These are phyloP conservation scores for Yamadazyma songkhlaensis DNA, from an alignment of 1,139 yeast genomes.

Conservation along the genomic window DNA sequence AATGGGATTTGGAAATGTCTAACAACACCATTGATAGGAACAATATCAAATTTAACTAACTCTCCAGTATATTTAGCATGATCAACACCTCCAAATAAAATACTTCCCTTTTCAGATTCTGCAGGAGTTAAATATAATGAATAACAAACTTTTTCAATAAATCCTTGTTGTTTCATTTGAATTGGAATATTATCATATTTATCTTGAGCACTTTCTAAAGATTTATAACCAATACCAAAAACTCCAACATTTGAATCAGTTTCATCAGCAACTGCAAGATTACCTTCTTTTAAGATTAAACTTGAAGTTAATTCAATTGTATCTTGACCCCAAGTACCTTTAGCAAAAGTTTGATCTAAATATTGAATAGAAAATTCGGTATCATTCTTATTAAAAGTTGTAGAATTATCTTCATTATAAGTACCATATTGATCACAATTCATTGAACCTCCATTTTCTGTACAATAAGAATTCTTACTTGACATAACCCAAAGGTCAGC, in stretches of 20 bases:
- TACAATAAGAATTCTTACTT: constrained; percentile 21
- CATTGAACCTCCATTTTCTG: constrained; percentile 14
- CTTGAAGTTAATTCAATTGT: constrained; percentile 25
- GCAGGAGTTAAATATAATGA: constrained; percentile 50
- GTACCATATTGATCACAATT: constrained; percentile 46
- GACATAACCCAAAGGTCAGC: constrained; percentile 62
- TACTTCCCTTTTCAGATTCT: constrained; percentile 40
- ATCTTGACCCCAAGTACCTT: constrained; percentile 59
- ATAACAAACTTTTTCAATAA: constrained; percentile 47
- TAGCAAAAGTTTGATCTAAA: constrained; percentile 30
- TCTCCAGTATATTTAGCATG: constrained; percentile 49
- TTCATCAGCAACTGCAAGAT: constrained; percentile 55
- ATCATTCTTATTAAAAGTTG: constrained; percentile 43
- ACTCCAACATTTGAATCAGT: constrained; percentile 57
- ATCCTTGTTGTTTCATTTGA: constrained; percentile 49
- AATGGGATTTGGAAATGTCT: constrained; percentile 22
- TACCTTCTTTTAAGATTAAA: constrained; percentile 34
- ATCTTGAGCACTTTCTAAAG: constrained; percentile 14
- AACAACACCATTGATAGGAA: constrained; percentile 16
- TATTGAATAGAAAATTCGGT: constrained; percentile 34
- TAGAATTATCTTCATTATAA: constrained; percentile 45
- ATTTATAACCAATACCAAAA: constrained; percentile 53
- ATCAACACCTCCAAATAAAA: constrained; percentile 61
- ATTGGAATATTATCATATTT: constrained; percentile 35
- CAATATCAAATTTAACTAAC: constrained; percentile 24